A percentile compares a stretch with the other conserved stretches of the same genome.
phyloP scores from a whole-genome alignment of 1,284 basidiomycete genomes.

The Trichosporon asahii region DNA sequence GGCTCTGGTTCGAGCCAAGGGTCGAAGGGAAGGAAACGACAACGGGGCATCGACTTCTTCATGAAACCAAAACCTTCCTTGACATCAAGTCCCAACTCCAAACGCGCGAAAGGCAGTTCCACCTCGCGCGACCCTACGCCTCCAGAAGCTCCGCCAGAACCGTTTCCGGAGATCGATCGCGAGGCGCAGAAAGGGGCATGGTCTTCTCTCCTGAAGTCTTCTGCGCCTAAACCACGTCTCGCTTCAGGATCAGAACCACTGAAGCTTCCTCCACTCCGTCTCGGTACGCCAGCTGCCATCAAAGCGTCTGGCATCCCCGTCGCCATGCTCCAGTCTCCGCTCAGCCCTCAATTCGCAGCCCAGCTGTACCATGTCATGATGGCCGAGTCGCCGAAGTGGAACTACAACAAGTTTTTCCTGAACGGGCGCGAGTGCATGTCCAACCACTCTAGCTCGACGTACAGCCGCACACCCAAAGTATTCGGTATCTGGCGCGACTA shows the following conservation, averaged over 20 bases:
- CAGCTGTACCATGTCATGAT: slow-evolving; percentile 59
- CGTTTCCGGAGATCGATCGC: not conserved
- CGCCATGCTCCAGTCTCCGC: slow-evolving; percentile 59
- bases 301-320: slow-evolving; percentile 51
- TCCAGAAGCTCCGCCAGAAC: not conserved
- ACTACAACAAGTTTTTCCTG: slow-evolving; percentile 41
- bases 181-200: not conserved
- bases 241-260: not conserved
- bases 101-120: not conserved
- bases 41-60: not conserved
- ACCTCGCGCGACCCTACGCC: not conserved
- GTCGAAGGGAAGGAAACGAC: not conserved
- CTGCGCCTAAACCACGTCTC: not conserved
- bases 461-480: slow-evolving; percentile 53
- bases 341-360: slow-evolving; percentile 58
- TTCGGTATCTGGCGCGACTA: not conserved
- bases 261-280: slow-evolving; percentile 16
- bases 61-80: not conserved
- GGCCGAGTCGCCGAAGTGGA: slow-evolving; percentile 44
- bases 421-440: slow-evolving; percentile 52
- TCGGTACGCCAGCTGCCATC: slow-evolving; percentile 56
- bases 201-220: not conserved
- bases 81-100: not conserved
- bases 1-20: not conserved
- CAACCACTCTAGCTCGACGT: slow-evolving; percentile 70